These are phyloP conservation scores for Umbilicaria muhlenbergii DNA, from an alignment of 495 filamentous ascomycete species.

Conservation along the genomic window DNA sequence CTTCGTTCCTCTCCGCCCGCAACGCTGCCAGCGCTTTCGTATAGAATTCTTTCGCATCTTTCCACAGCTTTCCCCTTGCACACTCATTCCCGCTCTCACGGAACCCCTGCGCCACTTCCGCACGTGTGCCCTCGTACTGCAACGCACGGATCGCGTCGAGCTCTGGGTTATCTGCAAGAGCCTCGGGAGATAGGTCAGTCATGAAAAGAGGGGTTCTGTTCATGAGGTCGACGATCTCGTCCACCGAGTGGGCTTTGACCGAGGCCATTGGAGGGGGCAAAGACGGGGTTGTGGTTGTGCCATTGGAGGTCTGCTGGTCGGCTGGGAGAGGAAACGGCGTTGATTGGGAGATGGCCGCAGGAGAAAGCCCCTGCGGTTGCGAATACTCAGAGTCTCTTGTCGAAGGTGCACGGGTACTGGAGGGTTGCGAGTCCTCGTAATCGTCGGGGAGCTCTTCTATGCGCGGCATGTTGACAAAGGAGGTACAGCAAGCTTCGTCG, in stretches of 20 bases:
- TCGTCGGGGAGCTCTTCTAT: conserved; percentile 37
- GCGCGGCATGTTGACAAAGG: conserved; percentile 1
- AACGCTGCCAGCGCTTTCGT: conserved; percentile 62
- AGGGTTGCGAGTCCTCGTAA: conserved; percentile 25
- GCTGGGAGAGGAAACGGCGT: conserved; percentile 29
- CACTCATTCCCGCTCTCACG: conserved; percentile 83
- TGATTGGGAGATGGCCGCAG: conserved; percentile 20
- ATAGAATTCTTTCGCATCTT: conserved; percentile 84
- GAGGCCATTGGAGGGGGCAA: conserved; percentile 47
- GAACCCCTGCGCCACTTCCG: conserved; percentile 64
- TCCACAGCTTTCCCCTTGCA: conserved; percentile 56
- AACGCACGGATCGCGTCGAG: conserved; percentile 79
- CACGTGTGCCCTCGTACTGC: conserved; percentile 78
- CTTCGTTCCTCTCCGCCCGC: conserved; percentile 34
- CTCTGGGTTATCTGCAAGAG: conserved; percentile 43
- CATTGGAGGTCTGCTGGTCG: conserved; percentile 19
- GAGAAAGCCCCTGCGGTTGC: conserved; percentile 11
- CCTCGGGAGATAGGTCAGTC: conserved; percentile 44
- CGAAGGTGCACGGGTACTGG: conserved; percentile 3
- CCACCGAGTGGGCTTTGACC: conserved; percentile 42
- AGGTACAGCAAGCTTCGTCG: too few species aligned
- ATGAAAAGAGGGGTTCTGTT: conserved; percentile 86
- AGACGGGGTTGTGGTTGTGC: conserved; percentile 19
- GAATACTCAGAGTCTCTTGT: not conserved
- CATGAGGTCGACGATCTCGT: conserved; percentile 58